Percentiles rank a stretch among this genome's conserved stretches.
Evolutionary conservation across 768 basidiomycete genomes (phyloP).

Genomic region (Boletus pseudo-olivaceus): DNA sequence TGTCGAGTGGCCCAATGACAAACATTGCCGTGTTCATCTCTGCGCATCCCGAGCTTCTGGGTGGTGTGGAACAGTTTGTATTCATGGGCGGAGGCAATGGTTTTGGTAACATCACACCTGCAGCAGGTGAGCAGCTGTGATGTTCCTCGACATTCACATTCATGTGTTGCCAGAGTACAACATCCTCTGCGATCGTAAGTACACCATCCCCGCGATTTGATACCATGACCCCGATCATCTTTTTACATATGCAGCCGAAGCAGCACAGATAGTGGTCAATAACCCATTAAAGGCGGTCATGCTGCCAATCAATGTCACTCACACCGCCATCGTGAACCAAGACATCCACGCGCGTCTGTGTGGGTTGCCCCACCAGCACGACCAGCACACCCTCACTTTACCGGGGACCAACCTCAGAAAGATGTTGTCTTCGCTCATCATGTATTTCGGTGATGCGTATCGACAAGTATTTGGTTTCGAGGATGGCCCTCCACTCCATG

Average conservation of each 20-base stretch:
- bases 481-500: conserved; percentile 86
- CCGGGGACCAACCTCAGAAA: conserved; percentile 54
- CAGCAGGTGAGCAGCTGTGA: conserved; percentile 47
- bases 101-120: conserved; percentile 74
- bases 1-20: conserved; percentile 83
- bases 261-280: conserved; percentile 77
- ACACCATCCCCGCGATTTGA: neutral
- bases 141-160: neutral
- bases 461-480: conserved; percentile 73
- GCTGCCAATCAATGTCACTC: conserved; percentile 88
- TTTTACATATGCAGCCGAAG: conserved; percentile 54
- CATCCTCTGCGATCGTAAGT: conserved; percentile 76
- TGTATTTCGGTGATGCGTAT: conserved; percentile 72
- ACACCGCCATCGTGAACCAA: conserved; percentile 72
- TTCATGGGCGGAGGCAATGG: conserved; percentile 93
- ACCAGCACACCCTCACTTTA: conserved; percentile 2
- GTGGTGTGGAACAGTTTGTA: conserved; percentile 47
- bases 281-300: conserved; percentile 64
- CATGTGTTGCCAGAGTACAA: conserved; percentile 60
- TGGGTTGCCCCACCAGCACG: conserved; percentile 34
- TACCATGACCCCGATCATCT: neutral
- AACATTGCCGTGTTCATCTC: conserved; percentile 70
- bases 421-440: conserved; percentile 70
- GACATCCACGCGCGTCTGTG: conserved; percentile 53
- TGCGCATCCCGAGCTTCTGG: conserved; percentile 52